A percentile compares a stretch with the other conserved stretches of the same genome.
These are phyloP conservation scores for Tricholomella constricta DNA, from an alignment of 768 basidiomycete genomes.

Conservation along the genomic window DNA sequence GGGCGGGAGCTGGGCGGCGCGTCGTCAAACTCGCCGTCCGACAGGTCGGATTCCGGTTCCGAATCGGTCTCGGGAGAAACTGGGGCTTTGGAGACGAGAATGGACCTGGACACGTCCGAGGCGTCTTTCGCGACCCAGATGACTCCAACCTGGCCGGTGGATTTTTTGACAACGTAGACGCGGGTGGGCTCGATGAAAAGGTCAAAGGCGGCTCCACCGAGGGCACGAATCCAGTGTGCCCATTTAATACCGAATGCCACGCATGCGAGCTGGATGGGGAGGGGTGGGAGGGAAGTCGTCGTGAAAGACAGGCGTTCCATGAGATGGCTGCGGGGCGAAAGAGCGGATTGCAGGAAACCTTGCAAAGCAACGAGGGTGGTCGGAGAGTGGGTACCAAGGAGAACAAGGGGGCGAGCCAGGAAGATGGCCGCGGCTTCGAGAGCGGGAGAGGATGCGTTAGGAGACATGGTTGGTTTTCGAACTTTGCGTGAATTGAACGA, in stretches of 20 bases:
- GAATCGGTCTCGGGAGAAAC: conserved; percentile 7
- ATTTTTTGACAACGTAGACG: conserved; percentile 30
- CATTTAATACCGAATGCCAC: conserved; percentile 33
- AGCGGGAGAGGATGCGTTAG: conserved; percentile 24
- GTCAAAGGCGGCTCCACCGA: conserved; percentile 37
- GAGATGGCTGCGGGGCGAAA: conserved; percentile 21
- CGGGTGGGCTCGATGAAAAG: conserved; percentile 31
- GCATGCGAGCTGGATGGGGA: conserved; percentile 36
- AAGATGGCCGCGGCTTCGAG: conserved; percentile 36
- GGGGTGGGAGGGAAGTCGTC: conserved; percentile 33
- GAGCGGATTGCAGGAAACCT: conserved; percentile 33
- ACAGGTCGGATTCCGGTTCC: conserved; percentile 22
- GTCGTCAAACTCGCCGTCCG: conserved; percentile 17
- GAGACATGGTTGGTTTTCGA: conserved; percentile 13
- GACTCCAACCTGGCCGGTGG: conserved; percentile 23
- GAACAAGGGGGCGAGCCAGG: conserved; percentile 37
- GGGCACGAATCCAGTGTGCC: conserved; percentile 37
- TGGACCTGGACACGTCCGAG: background rate
- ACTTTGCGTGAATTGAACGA: conserved; percentile 1
- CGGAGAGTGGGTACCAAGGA: conserved; percentile 22
- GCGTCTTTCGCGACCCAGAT: conserved; percentile 26
- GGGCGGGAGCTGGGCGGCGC: conserved; percentile 40
- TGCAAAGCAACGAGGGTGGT: conserved; percentile 27
- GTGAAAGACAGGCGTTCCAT: conserved; percentile 25
- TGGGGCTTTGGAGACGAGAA: background rate